Evolutionary conservation across 139 green algal species (phyloP).

Genomic region (Tetradesmus obliquus): DNA sequence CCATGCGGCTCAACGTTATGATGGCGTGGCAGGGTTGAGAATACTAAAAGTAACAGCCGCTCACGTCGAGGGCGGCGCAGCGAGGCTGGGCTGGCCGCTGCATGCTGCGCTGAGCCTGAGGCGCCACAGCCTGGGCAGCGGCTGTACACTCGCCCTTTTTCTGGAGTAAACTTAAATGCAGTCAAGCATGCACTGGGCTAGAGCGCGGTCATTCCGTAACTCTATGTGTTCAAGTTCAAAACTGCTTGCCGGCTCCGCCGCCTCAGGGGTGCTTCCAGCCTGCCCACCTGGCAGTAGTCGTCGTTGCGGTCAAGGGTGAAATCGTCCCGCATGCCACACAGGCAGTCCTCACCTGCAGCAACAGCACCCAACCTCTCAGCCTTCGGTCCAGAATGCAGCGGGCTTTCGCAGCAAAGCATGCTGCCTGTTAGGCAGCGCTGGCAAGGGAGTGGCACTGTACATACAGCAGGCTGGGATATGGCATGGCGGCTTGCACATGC

Average conservation of each 20-base stretch:
- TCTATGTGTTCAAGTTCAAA: not conserved
- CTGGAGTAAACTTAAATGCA: no score
- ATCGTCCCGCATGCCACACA: not conserved
- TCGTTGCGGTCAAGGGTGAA: not conserved
- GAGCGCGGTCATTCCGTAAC: no score
- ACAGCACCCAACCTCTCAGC: no score
- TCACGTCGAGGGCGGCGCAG: no score
- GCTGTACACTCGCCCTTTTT: no score
- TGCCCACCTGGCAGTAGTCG: not conserved
- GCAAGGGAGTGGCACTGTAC: not conserved
- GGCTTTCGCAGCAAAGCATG: not conserved
- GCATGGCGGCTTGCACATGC: not conserved
- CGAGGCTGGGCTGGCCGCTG: no score
- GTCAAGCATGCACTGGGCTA: no score
- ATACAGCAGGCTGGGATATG: not conserved
- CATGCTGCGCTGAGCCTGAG: no score
- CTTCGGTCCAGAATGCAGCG: not conserved
- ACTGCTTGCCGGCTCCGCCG: no score
- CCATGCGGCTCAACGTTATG: not conserved
- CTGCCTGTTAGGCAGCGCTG: not conserved
- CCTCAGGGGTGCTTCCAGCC: not conserved
- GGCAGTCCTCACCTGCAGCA: not conserved
- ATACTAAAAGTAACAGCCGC: no score
- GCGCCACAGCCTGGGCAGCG: no score
- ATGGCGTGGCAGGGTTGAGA: no score